These are phyloP conservation scores for Gracilaria caudata DNA, from an alignment of 23 red algal genomes.

Conservation along the genomic window DNA sequence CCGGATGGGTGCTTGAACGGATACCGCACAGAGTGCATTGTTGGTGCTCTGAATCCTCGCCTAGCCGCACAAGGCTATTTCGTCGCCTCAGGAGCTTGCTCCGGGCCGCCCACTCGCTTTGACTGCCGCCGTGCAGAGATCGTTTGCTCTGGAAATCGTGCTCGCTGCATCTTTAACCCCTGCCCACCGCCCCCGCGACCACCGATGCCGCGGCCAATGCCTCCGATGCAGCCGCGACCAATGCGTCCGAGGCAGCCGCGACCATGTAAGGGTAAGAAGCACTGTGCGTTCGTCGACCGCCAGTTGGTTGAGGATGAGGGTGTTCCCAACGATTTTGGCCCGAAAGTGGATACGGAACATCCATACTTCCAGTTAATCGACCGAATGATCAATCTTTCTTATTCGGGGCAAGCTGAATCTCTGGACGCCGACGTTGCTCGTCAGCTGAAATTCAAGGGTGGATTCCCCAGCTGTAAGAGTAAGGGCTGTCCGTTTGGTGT, in stretches of 20 bases:
- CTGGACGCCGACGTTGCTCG: background rate
- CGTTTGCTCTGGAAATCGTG: conserved; percentile 32
- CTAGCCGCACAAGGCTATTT: conserved; percentile 22
- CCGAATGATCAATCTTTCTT: conserved; percentile 31
- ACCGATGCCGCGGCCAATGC: background rate
- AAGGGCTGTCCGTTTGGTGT: conserved; percentile 40
- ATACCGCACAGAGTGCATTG: conserved; percentile 17
- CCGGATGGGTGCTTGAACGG: conserved; percentile 37
- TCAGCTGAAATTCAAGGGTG: conserved; percentile 6
- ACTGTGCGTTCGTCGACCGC: conserved; percentile 10
- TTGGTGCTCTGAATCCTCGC: conserved; percentile 18
- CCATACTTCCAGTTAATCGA: conserved; percentile 29
- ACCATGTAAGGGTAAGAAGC: background rate
- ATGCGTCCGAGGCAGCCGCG: background rate
- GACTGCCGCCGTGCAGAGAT: conserved; percentile 27
- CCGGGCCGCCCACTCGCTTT: background rate
- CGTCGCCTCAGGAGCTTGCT: conserved; percentile 24
- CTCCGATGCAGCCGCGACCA: background rate
- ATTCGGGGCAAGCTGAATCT: background rate
- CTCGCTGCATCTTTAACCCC: conserved; percentile 2
- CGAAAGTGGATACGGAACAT: conserved; percentile 13
- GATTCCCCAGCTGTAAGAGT: conserved; percentile 23
- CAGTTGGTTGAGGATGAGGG: background rate
- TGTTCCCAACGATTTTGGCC: background rate
- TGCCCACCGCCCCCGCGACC: conserved; percentile 11